phyloP scores from a whole-genome alignment of 2,329 filamentous ascomycete species.

The Trichoderma breve region DNA sequence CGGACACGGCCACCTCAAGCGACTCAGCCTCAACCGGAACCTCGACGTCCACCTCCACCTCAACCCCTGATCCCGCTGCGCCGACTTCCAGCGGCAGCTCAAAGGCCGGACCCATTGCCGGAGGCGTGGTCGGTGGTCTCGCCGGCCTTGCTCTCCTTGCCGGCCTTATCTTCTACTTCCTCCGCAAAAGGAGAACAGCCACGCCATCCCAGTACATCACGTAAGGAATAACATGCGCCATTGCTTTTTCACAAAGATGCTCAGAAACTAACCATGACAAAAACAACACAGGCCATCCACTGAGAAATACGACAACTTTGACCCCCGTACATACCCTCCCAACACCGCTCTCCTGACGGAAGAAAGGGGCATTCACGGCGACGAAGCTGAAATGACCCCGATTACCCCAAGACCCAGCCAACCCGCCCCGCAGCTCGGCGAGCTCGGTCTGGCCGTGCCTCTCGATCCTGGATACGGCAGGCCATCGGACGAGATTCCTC shows the following conservation, averaged over 20 bases:
- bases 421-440: slow-evolving; percentile 3
- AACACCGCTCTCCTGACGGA: not conserved
- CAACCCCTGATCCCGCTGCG: slow-evolving; percentile 27
- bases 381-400: slow-evolving; percentile 1
- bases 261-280: slow-evolving; percentile 24
- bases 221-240: slow-evolving; percentile 28
- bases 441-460: slow-evolving; percentile 6
- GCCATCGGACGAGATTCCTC: slow-evolving; percentile 19
- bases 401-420: slow-evolving; percentile 1
- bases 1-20: slow-evolving; percentile 19
- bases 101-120: slow-evolving; percentile 51
- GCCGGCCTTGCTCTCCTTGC: slow-evolving; percentile 45
- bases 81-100: slow-evolving; percentile 31
- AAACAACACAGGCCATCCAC: slow-evolving; percentile 31
- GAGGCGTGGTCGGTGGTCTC: slow-evolving; percentile 52
- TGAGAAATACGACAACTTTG: slow-evolving; percentile 7
- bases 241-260: not conserved
- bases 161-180: slow-evolving; percentile 43
- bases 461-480: not conserved
- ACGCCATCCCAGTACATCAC: slow-evolving; percentile 36
- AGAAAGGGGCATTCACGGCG: not conserved
- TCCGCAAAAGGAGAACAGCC: slow-evolving; percentile 40
- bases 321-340: not conserved
- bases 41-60: slow-evolving; percentile 21
- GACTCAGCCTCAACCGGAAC: not conserved